Base-by-base conservation (phyloP, 805 yeast species). In the Candida montana region DNA sequence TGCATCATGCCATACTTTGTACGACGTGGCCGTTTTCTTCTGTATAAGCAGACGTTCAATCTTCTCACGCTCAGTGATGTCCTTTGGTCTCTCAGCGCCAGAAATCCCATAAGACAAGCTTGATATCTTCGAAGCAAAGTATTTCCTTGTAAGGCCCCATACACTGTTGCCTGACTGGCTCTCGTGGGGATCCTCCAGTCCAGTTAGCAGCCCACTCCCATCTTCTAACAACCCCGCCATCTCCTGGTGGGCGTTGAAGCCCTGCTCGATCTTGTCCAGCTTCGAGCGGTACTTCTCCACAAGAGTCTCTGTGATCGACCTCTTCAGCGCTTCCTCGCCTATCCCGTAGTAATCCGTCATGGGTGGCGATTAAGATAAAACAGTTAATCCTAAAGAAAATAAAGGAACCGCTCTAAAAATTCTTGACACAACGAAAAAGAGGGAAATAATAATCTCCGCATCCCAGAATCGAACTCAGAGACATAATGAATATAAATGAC, bases 1-100 rank as follows among this genome's bases (percentile, higher is more conserved):
- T 0, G 79, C 69, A 1, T 71, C 74, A 24, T 74, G 67, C 98
- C 98, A 91, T 36, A 77, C 77, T 7, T 65, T 60, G 51, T 75
- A 80, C 2, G 77, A 70, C 3, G 67, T 64, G 0, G 81, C 76
- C 17, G 69, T 67, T 35, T 62, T 65, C 57, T 72, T 78, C 44
- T 69, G 74, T 4, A 66, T 63, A 7, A 63, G 42, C 15, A 74
- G 51, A 31, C 58, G 62, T 36, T 64, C 62, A 26, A 71, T 63
- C 35, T 57, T 58, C 26, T 67, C 63, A 13, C 56, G 62, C 33
- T 66, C 68, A 1, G 53, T 45, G 40, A 52, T 53, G 30, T 49
- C 49, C 24, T 29, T 18, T 2, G 50, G 39, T n/a, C 40, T 38
- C 8, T 30, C 33, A 11, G 38, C 42, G 10, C 37, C 40, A n/a